These are phyloP conservation scores for Candida montana DNA, from an alignment of 805 yeast species.

Conservation along the genomic window DNA sequence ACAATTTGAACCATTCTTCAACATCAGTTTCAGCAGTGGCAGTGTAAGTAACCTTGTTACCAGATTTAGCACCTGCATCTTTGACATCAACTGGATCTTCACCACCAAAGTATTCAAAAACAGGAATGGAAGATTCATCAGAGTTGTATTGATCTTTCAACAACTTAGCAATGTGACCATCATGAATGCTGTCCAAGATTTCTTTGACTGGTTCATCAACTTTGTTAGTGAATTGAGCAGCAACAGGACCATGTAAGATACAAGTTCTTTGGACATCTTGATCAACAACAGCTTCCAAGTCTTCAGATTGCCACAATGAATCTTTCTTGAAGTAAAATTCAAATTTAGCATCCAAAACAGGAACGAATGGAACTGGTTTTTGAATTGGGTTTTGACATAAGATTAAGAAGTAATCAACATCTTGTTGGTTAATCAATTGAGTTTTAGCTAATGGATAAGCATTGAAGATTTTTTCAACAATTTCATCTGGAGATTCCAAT, in stretches of 20 bases:
- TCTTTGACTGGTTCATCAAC: slow-evolving; percentile 92
- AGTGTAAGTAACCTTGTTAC: slow-evolving; percentile 32
- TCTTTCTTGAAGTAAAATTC: slow-evolving; percentile 98
- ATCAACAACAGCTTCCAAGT: slow-evolving; percentile 90
- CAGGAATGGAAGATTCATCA: slow-evolving; percentile 72
- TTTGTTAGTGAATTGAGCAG: slow-evolving; percentile 83
- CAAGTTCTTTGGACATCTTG: slow-evolving; percentile 99
- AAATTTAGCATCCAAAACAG: slow-evolving; percentile 88
- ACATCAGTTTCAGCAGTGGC: slow-evolving; percentile 32
- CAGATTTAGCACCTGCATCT: slow-evolving; percentile 28
- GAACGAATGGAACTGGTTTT: slow-evolving; percentile 98
- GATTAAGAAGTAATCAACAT: slow-evolving; percentile 85
- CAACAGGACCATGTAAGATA: slow-evolving; percentile 97
- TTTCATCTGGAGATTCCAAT: slow-evolving; percentile 60
- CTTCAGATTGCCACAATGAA: slow-evolving; percentile 98
- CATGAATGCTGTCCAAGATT: slow-evolving; percentile 82
- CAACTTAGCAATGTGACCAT: slow-evolving; percentile 76
- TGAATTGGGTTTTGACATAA: slow-evolving; percentile 78
- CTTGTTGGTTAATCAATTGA: slow-evolving; percentile 92
- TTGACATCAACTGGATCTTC: slow-evolving; percentile 40
- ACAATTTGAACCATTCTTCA: slow-evolving; percentile 63
- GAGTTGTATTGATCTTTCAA: slow-evolving; percentile 65
- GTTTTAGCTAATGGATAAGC: slow-evolving; percentile 69
- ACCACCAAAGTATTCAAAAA: slow-evolving; percentile 85
- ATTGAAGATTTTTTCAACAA: slow-evolving; percentile 53